Evolutionary conservation across 352 stramenopile genomes (phyloP), one percentile per base, ranked within the genome.

Genomic region (Pythium rishiriense): DNA sequence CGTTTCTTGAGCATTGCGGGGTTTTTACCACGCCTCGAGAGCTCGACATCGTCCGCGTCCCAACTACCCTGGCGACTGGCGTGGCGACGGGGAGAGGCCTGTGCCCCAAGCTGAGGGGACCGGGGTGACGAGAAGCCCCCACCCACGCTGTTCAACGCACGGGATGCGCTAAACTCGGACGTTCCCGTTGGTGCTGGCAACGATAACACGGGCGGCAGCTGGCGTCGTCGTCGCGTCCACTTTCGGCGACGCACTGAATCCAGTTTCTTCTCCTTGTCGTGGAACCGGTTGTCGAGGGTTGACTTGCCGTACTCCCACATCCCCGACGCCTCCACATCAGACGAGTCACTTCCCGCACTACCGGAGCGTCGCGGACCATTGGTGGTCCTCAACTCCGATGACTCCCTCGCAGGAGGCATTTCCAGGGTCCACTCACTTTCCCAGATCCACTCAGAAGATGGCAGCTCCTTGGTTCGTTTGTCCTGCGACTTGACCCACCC

Each of bases 391-490:
- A 25, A 41, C 6, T 41, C 47, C 0, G 21, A 19, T 17, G 51
- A 21, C 17, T 41, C 37, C 21, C 25, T 45, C 35, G 33, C 7
- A 11, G 43, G 50, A 5, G 17, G 9, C 11, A 24, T 39, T 56
- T 91, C 84, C 21, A 93, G 60, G 12, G 69, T 68, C 85, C 85
- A 93, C 3, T 91, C 81, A 42, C 75, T 81, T 62, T 90, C 81
- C 85, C 85, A 93, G 28, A 91, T 73, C 85, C 85, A 93, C 62
- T 93, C 85, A 3, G 81, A 91, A 9, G 82, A 91, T 43, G 83
- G 81, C 1, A 93, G 68, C 24, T 89, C 76, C n/a, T 81, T 64
- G 58, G 60, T 70, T 17, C 77, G 73, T 52, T 90, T 88, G 60
- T 87, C 74, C 0, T 73, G 72, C 17, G 73, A 68, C 62, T 85